A percentile compares a stretch with the other conserved stretches of the same genome.
These are phyloP conservation scores for Sporothrix humicola DNA, from an alignment of 2,329 filamentous ascomycete genomes.

Conservation along the genomic window DNA sequence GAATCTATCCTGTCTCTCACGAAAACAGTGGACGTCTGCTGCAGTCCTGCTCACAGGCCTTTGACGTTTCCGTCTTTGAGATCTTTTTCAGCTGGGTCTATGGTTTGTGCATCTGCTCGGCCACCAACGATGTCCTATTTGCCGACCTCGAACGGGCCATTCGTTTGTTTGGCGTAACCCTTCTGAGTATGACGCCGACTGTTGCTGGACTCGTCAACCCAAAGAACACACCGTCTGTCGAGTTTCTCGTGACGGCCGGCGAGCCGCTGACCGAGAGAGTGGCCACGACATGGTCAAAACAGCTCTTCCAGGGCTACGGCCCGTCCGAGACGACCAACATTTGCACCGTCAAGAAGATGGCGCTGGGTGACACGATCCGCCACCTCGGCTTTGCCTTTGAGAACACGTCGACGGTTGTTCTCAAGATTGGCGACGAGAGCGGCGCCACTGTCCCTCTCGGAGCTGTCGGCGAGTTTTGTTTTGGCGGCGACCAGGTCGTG, in stretches of 20 bases:
- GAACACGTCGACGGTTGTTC: conserved; percentile 77
- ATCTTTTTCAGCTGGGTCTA: conserved; percentile 83
- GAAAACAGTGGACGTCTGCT: conserved; percentile 64
- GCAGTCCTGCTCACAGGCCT: conserved; percentile 83
- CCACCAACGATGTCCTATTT: conserved; percentile 75
- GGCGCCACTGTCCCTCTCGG: conserved; percentile 68
- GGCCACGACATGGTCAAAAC: conserved; percentile 68
- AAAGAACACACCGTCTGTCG: conserved; percentile 69
- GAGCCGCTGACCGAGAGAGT: conserved; percentile 79
- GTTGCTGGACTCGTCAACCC: conserved; percentile 78
- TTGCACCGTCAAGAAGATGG: conserved; percentile 74
- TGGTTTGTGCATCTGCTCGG: conserved; percentile 79
- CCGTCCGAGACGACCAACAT: conserved; percentile 89
- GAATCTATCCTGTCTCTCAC: conserved; percentile 64
- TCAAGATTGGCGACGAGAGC: conserved; percentile 50
- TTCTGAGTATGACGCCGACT: conserved; percentile 84
- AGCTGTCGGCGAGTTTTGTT: conserved; percentile 81
- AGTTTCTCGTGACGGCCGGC: conserved; percentile 80
- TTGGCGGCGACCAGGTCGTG: conserved; percentile 82
- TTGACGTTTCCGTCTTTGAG: conserved; percentile 88
- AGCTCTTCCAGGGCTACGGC: conserved; percentile 81
- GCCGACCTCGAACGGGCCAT: conserved; percentile 73
- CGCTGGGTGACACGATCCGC: conserved; percentile 63
- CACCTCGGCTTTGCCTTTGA: conserved; percentile 77
- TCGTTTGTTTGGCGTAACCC: conserved; percentile 68